Base-by-base conservation (phyloP, 2,329 filamentous ascomycete genomes). In the Zasmidium angulare region DNA sequence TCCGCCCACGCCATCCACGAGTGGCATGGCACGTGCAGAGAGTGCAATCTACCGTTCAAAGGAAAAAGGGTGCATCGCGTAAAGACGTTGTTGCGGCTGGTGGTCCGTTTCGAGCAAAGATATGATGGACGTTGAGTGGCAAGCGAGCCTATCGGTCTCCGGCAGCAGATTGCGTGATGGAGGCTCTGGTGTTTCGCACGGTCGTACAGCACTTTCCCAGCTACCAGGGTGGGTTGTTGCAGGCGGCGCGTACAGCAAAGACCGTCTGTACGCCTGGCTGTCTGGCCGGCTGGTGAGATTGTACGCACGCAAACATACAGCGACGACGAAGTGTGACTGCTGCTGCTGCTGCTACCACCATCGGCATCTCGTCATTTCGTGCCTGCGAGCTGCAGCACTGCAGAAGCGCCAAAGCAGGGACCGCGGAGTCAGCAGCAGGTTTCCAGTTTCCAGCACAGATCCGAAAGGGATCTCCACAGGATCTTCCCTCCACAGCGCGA, bases 91-190 rank as follows among this genome's bases (percentile, higher is more conserved):
- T 17, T 17, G 6, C 19, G 23, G n/a, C 46, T 49, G 24, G 40
- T 36, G 22, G 48, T n/a, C 29, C 14, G 7, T 7, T 36, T 36
- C 14, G 14, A 36, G 29, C 7, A 36, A 36, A 43, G 36, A 43
- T 43, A 43, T 43, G 36, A 36, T n/a, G n/a, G n/a, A n/a, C n/a
- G n/a, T n/a, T 55, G 53, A 59, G 55, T 55, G 31, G 53, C 53
- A 56, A 54, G 56, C 49, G 56, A 56, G 58, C 58, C 58, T 60
- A 60, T 60, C 58, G 58, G 58, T 46, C 50, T 36, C 26, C 53
- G 49, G 36, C 53, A 49, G 46, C 40, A 54, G 46, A 54, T 54
- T 54, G 52, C 52, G 52, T 48, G 52, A 54, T 60, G 19, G 22
- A 4, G 46, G 36, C 43, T 23, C 24, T 21, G 48, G 23, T 46